Evolutionary conservation across 306 rosid species (phyloP).

Genomic region (Rosa persica): DNA sequence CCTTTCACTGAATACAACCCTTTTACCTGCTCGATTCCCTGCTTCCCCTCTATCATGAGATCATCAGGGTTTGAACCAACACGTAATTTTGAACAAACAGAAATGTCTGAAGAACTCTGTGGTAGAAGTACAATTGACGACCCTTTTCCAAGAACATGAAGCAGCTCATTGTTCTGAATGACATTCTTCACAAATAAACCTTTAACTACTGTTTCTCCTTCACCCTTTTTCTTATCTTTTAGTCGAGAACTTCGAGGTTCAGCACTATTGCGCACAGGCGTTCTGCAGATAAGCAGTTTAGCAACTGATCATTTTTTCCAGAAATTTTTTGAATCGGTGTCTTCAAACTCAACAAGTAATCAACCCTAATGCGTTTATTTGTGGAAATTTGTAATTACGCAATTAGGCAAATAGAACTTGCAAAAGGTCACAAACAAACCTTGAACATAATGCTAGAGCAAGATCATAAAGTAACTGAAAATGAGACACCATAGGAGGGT

Average conservation of each 20-base stretch:
- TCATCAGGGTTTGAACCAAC: slow-evolving; percentile 72
- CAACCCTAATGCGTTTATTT: background rate
- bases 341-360: slow-evolving; percentile 5
- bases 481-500: slow-evolving; percentile 99
- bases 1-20: slow-evolving; percentile 56
- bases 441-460: slow-evolving; percentile 84
- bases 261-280: slow-evolving; percentile 47
- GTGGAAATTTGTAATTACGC: background rate
- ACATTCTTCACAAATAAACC: slow-evolving; percentile 80
- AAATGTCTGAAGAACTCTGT: slow-evolving; percentile 68
- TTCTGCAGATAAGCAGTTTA: slow-evolving; percentile 50
- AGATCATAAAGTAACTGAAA: slow-evolving; percentile 97
- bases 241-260: slow-evolving; percentile 95
- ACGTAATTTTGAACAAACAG: slow-evolving; percentile 79
- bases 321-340: background rate
- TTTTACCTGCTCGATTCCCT: slow-evolving; percentile 48
- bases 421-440: slow-evolving; percentile 53
- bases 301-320: background rate
- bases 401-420: slow-evolving; percentile 24
- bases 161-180: slow-evolving; percentile 70
- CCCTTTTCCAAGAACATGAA: slow-evolving; percentile 72
- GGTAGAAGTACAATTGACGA: slow-evolving; percentile 87
- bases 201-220: slow-evolving; percentile 89
- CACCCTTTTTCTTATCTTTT: slow-evolving; percentile 86
- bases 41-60: slow-evolving; percentile 47